Conservation (phyloP, 176 grass and related monocot genomes). For the Tillandsia leiboldiana region DNA sequence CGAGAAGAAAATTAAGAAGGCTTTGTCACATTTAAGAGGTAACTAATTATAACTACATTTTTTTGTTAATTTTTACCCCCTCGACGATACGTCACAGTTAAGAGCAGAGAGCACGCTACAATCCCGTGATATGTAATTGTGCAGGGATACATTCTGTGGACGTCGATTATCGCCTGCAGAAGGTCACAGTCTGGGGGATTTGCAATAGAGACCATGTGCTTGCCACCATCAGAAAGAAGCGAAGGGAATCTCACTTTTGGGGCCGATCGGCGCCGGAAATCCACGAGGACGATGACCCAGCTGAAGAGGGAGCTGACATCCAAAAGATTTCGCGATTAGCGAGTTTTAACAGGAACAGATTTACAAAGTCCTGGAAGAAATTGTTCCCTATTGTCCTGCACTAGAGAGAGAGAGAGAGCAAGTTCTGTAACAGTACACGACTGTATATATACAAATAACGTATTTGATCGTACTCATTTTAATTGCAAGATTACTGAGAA, state of each 20-base stretch:
- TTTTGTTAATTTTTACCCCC: background rate
- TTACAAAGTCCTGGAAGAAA: conserved; percentile 80
- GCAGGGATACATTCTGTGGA: conserved; percentile 83
- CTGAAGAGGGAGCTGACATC: conserved; percentile 10
- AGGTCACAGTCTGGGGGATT: conserved; percentile 94
- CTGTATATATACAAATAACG: no score
- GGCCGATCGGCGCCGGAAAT: conserved; percentile 2
- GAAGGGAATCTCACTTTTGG: conserved; percentile 62
- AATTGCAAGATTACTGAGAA: no score
- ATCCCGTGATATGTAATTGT: background rate
- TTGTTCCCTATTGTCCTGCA: conserved; percentile 49
- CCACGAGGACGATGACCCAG: background rate
- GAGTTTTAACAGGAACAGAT: conserved; percentile 37
- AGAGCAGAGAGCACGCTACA: background rate
- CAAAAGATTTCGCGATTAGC: conserved; percentile 26
- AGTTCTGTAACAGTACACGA: background rate
- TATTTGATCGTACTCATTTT: no score
- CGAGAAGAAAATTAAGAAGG: conserved; percentile 94
- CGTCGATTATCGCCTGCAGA: conserved; percentile 65
- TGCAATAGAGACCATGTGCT: conserved; percentile 72
- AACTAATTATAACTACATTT: background rate
- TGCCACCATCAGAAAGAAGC: conserved; percentile 61
- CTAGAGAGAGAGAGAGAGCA: conserved; percentile 5
- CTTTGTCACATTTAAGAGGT: conserved; percentile 61
- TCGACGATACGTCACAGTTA: background rate